Percentiles rank a stretch among this genome's conserved stretches.
phyloP scores from a whole-genome alignment of 768 basidiomycete genomes.

The Dentipellis fragilis region DNA sequence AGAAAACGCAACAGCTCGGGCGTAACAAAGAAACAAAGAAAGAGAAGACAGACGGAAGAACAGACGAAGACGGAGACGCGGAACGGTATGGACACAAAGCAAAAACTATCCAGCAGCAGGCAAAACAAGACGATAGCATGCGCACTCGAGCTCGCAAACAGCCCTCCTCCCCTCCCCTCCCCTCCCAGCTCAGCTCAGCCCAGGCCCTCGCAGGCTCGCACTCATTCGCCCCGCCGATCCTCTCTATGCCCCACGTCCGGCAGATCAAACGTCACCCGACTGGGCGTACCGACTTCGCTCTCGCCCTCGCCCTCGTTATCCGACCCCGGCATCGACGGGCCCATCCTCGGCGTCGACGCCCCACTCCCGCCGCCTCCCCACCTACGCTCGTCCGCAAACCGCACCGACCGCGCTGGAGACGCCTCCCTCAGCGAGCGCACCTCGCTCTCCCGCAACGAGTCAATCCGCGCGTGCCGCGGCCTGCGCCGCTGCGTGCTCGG shows the following conservation, averaged over 20 bases:
- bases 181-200: too few relatives aligned
- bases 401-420: conserved; percentile 38
- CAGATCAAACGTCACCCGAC: neutral
- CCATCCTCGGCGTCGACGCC: conserved; percentile 12
- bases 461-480: conserved; percentile 20
- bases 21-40: too few relatives aligned
- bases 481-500: conserved; percentile 7
- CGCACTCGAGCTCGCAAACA: too few relatives aligned
- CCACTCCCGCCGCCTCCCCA: conserved; percentile 6
- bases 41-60: too few relatives aligned
- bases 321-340: conserved; percentile 11
- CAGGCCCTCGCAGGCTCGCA: too few relatives aligned
- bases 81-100: too few relatives aligned
- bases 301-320: conserved; percentile 12
- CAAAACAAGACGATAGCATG: too few relatives aligned
- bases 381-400: conserved; percentile 30
- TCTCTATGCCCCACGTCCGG: neutral
- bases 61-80: too few relatives aligned
- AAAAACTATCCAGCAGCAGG: too few relatives aligned
- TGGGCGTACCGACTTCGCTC: neutral
- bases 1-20: too few relatives aligned
- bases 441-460: conserved; percentile 20
- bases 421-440: conserved; percentile 23
- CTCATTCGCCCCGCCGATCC: too few relatives aligned
- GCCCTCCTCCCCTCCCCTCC: too few relatives aligned